A percentile compares a stretch with the other conserved stretches of the same genome.
phyloP scores from a whole-genome alignment of 2,329 filamentous ascomycete genomes.

The Alternaria sp. region DNA sequence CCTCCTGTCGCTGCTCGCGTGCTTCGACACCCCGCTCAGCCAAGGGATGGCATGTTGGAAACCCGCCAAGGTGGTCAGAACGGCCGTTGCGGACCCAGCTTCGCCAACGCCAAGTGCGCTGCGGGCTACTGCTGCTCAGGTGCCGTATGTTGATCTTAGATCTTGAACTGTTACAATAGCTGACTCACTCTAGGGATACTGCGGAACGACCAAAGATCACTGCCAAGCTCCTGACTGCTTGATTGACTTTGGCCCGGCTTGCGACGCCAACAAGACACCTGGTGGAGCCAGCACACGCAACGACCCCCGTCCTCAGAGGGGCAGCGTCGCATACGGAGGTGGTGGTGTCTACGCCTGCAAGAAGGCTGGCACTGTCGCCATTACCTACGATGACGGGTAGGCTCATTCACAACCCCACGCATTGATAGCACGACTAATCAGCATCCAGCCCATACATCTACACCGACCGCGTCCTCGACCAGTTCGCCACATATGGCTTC shows the following conservation, averaged over 20 bases:
- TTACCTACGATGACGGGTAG: slow-evolving; percentile 70
- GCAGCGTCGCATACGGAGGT: slow-evolving; percentile 62
- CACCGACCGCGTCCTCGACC: slow-evolving; percentile 66
- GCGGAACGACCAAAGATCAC: slow-evolving; percentile 60
- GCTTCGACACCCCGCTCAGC: slow-evolving; percentile 23
- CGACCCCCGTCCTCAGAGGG: slow-evolving; percentile 61
- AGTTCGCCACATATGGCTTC: slow-evolving; percentile 62
- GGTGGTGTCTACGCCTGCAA: slow-evolving; percentile 62
- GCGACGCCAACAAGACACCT: slow-evolving; percentile 64
- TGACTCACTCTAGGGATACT: slow-evolving; percentile 52
- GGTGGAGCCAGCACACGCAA: slow-evolving; percentile 61
- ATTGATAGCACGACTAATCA: background rate
- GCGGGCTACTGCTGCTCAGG: slow-evolving; percentile 45
- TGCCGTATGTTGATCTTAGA: slow-evolving; percentile 28
- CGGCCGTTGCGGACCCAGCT: slow-evolving; percentile 41
- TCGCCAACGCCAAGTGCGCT: slow-evolving; percentile 38
- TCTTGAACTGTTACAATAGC: background rate
- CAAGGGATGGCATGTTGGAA: slow-evolving; percentile 27
- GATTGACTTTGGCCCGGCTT: slow-evolving; percentile 64
- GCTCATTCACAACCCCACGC: background rate
- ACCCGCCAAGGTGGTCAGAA: slow-evolving; percentile 45
- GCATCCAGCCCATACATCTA: slow-evolving; percentile 59
- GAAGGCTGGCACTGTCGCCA: slow-evolving; percentile 63
- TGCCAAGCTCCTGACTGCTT: slow-evolving; percentile 67
- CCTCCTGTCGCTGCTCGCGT: slow-evolving; percentile 30